Conservation (phyloP, 2,329 filamentous ascomycete species). For the Exutisphaerella laricina region DNA sequence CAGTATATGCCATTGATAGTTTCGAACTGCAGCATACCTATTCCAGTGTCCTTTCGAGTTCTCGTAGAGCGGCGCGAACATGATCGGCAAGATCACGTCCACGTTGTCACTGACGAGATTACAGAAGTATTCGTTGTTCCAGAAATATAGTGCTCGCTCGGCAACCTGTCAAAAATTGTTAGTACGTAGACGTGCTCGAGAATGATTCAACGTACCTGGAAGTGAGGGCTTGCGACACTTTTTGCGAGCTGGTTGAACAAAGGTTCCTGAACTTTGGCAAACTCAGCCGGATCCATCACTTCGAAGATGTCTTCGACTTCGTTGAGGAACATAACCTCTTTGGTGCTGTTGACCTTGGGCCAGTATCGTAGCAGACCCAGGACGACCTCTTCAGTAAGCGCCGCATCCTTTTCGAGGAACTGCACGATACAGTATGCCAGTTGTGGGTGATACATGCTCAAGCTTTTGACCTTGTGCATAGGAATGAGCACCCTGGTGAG, state of each 20-base stretch:
- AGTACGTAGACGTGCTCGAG: slow-evolving; percentile 4
- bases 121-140: slow-evolving; percentile 99
- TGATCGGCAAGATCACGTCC: slow-evolving; percentile 95
- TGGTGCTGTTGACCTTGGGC: slow-evolving; percentile 99
- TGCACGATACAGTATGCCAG: slow-evolving; percentile 98
- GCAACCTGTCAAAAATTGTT: slow-evolving; percentile 60
- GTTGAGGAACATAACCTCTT: slow-evolving; percentile 99
- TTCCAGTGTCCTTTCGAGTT: slow-evolving; percentile 99
- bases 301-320: slow-evolving; percentile 99
- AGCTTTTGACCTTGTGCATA: slow-evolving; percentile 94
- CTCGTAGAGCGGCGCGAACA: slow-evolving; percentile 97
- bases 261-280: slow-evolving; percentile 96
- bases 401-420: slow-evolving; percentile 95
- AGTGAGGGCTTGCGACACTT: slow-evolving; percentile 96
- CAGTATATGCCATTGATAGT: no score
- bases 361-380: slow-evolving; percentile 91
- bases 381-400: slow-evolving; percentile 94
- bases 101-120: slow-evolving; percentile 99
- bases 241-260: slow-evolving; percentile 96
- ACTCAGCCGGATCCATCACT: slow-evolving; percentile 98
- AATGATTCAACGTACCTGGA: slow-evolving; percentile 56
- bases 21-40: no score
- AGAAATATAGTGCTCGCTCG: slow-evolving; percentile 95
- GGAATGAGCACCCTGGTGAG: slow-evolving; percentile 87
- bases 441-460: slow-evolving; percentile 99